These are phyloP conservation scores for Penicillium sp. DNA, from an alignment of 2,329 filamentous ascomycete species.

Conservation along the genomic window DNA sequence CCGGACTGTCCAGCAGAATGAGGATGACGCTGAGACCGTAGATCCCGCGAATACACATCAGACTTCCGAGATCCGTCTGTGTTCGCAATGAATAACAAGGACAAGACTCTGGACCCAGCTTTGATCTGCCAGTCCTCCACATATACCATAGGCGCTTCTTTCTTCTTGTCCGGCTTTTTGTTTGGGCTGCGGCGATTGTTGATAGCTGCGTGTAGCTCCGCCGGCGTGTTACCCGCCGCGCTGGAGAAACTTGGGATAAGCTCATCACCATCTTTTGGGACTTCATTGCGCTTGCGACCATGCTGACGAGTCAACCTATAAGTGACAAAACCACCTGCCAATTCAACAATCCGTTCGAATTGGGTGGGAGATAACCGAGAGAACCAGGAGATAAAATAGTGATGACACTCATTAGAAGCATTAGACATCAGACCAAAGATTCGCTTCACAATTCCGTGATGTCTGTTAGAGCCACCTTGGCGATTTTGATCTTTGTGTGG, in stretches of 20 bases:
- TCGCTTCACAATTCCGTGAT: slow-evolving; percentile 83
- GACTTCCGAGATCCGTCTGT: slow-evolving; percentile 47
- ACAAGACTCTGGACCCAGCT: slow-evolving; percentile 77
- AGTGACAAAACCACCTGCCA: slow-evolving; percentile 77
- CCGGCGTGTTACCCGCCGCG: slow-evolving; percentile 65
- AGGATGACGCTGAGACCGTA: slow-evolving; percentile 41
- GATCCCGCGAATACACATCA: slow-evolving; percentile 35
- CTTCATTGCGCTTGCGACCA: slow-evolving; percentile 65
- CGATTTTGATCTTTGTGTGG: slow-evolving; percentile 24
- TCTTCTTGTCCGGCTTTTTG: slow-evolving; percentile 60
- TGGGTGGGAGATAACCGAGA: slow-evolving; percentile 68
- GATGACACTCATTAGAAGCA: slow-evolving; percentile 73
- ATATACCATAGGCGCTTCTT: slow-evolving; percentile 62
- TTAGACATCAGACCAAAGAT: slow-evolving; percentile 80
- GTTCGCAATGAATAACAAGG: slow-evolving; percentile 81
- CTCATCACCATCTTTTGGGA: slow-evolving; percentile 56
- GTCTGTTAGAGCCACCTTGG: slow-evolving; percentile 60
- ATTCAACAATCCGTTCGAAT: slow-evolving; percentile 74
- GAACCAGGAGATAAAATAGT: slow-evolving; percentile 77
- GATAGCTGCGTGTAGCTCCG: slow-evolving; percentile 77
- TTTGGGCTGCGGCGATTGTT: slow-evolving; percentile 53
- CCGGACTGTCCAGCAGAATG: slow-evolving; percentile 49
- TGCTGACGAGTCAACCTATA: slow-evolving; percentile 75
- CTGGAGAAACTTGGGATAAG: slow-evolving; percentile 74
- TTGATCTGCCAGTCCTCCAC: slow-evolving; percentile 88